Evolutionary conservation across 2,329 filamentous ascomycete species (phyloP).

Genomic region (Venturia asperata): DNA sequence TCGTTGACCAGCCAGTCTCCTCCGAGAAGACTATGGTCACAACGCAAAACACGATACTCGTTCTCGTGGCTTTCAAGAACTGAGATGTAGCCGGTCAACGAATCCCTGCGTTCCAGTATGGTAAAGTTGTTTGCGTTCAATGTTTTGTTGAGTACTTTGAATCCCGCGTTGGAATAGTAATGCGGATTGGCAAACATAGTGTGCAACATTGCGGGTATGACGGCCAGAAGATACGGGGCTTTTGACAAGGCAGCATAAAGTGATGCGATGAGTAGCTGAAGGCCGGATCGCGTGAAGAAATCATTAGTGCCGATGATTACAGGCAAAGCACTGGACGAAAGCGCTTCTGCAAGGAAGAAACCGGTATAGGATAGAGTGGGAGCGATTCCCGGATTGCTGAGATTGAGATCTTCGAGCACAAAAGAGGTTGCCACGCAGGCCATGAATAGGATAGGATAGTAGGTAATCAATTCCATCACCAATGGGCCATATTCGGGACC

Average conservation of each 20-base stretch:
- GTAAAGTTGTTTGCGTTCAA: constrained; percentile 62
- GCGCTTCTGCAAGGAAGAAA: constrained; percentile 46
- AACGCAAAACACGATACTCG: constrained; percentile 75
- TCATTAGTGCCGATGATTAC: constrained; percentile 54
- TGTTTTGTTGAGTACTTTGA: constrained; percentile 56
- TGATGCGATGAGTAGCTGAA: constrained; percentile 61
- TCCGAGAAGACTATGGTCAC: constrained; percentile 88
- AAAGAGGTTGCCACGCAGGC: constrained; percentile 37
- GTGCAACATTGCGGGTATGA: constrained; percentile 66
- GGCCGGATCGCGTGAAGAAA: constrained; percentile 61
- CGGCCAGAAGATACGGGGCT: constrained; percentile 59
- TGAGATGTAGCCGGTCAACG: constrained; percentile 84
- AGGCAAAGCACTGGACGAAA: constrained; percentile 37
- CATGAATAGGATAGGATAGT: constrained; percentile 46
- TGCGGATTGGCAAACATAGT: constrained; percentile 68
- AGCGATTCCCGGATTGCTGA: constrained; percentile 56
- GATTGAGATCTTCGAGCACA: constrained; percentile 54
- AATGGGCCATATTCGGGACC: constrained; percentile 67
- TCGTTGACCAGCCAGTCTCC: constrained; percentile 72
- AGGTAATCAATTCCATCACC: constrained; percentile 64
- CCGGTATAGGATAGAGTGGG: constrained; percentile 60
- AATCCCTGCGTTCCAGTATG: constrained; percentile 75
- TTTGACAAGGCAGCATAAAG: constrained; percentile 61
- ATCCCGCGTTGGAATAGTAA: constrained; percentile 54
- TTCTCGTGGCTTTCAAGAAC: constrained; percentile 68